These are phyloP conservation scores for Astrocystis sublimbata DNA, from an alignment of 495 filamentous ascomycete genomes.

Conservation along the genomic window DNA sequence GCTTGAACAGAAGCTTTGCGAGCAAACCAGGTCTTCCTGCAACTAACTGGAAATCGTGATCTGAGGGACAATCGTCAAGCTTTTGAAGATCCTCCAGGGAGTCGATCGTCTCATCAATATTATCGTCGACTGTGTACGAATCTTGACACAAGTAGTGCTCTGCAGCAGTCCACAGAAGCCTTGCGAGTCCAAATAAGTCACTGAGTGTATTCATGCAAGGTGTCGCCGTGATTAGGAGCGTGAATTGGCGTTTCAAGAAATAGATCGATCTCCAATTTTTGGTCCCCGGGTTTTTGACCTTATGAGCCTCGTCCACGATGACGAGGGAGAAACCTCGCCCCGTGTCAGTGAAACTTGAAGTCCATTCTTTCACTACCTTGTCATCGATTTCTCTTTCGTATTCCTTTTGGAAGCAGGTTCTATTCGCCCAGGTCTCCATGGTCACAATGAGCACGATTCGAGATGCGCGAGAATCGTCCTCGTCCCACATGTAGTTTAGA, in stretches of 20 bases:
- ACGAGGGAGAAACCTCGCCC: conserved; percentile 28
- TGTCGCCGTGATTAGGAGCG: conserved; percentile 30
- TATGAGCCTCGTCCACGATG: conserved; percentile 32
- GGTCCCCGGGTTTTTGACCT: conserved; percentile 21
- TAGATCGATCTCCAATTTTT: conserved; percentile 25
- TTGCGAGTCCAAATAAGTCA: conserved; percentile 26
- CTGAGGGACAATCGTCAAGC: conserved; percentile 7
- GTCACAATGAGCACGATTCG: conserved; percentile 21
- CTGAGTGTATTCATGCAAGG: conserved; percentile 26
- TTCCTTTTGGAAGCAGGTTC: too few species aligned
- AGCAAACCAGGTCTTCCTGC: conserved; percentile 23
- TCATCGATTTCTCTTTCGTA: too few species aligned
- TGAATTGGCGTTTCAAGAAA: conserved; percentile 25
- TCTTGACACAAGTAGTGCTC: conserved; percentile 10
- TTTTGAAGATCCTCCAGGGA: not conserved
- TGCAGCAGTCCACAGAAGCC: conserved; percentile 23
- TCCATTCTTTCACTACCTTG: not conserved
- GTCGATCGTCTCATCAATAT: too few species aligned
- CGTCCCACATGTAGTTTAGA: conserved; percentile 26
- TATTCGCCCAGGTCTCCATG: conserved; percentile 26
- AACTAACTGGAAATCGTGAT: conserved; percentile 21
- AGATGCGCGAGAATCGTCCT: conserved; percentile 10
- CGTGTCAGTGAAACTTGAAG: conserved; percentile 20
- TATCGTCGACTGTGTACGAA: not conserved
- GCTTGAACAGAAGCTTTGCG: conserved; percentile 14